Base-by-base conservation (phyloP, 2,329 filamentous ascomycete species). In the Botrytis elliptica region DNA sequence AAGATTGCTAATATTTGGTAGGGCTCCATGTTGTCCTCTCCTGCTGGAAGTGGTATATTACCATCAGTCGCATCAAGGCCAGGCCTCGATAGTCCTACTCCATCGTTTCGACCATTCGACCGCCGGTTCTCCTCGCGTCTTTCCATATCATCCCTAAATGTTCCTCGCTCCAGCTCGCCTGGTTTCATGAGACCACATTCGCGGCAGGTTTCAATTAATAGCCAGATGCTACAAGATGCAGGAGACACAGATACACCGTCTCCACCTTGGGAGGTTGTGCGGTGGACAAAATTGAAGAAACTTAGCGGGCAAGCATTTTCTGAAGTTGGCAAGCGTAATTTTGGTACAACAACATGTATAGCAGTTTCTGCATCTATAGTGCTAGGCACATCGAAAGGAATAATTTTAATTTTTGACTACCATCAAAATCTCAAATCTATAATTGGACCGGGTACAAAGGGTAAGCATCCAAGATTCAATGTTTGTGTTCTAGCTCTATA, bases 401-500 rank as follows among this genome's bases (percentile, higher is more conserved):
- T 98, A 82, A 92, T 98, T 73, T 85, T 99, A 81, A 90, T 98
- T 74, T 99, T 99, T 84, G 97, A 99, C 84, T 98, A 98, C 82
- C 94, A 97, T 82, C 96, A 99, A 83, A 96, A 93, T 78, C 85
- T 98, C 73, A 98, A 97, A 83, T 91, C 93, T 79, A 97, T 98
- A 74, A 94, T 99, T 76, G 96, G 96, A 3, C 92, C 93, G 46
- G 95, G 95, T 49, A 97, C 95, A 0, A 97, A 96, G 87, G 92
- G 93, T 93, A 83, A 78, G 86, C 73, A 42, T 68, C 72, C 55
- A 69, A 55, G 14, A 57, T 33, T 57, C 52, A 57, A 63, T 20
- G 5, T 44, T 20, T 46, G 20, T 40, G 20, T 40, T 40, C 5
- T 29, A 38, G 38, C 22, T 44, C 44, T 25, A 9, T 55, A 42